Evolutionary conservation across 768 basidiomycete genomes (phyloP).

Genomic region (Lactarius evosmus): DNA sequence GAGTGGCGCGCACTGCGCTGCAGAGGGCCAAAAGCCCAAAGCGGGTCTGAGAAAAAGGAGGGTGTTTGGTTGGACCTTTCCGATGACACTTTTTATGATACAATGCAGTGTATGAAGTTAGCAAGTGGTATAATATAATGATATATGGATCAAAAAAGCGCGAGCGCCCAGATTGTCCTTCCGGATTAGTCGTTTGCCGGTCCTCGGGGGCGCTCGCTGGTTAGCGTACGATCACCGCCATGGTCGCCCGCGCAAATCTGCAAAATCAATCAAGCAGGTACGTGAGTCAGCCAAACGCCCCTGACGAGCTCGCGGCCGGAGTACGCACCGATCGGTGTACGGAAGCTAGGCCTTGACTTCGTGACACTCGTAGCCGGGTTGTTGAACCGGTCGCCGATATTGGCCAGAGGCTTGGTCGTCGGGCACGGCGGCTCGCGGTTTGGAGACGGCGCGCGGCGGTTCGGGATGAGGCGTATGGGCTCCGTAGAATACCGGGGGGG

Average conservation of each 20-base stretch:
- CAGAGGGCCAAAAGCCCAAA: too few species aligned
- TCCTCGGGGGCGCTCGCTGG: too few species aligned
- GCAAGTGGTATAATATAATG: background rate
- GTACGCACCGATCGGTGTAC: conserved; percentile 21
- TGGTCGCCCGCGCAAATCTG: conserved; percentile 1
- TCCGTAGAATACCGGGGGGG: background rate
- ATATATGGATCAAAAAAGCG: background rate
- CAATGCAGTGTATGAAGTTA: background rate
- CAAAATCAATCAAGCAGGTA: background rate
- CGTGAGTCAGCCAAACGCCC: background rate
- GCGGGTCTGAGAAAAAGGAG: too few species aligned
- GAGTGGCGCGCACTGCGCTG: too few species aligned
- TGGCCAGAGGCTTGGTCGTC: background rate
- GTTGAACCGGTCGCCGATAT: conserved; percentile 3
- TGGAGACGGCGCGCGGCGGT: conserved; percentile 16
- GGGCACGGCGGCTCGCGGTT: background rate
- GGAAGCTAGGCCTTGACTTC: conserved; percentile 2
- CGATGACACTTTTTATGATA: background rate
- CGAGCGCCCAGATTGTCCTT: background rate
- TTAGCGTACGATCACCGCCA: background rate
- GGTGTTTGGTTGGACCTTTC: background rate
- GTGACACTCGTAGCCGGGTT: conserved; percentile 12
- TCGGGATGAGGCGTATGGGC: conserved; percentile 20
- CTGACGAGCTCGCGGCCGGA: too few species aligned
- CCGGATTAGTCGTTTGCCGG: too few species aligned